Evolutionary conservation across 1,284 basidiomycete genomes (phyloP).

Genomic region (Austroboletus rostrupii): DNA sequence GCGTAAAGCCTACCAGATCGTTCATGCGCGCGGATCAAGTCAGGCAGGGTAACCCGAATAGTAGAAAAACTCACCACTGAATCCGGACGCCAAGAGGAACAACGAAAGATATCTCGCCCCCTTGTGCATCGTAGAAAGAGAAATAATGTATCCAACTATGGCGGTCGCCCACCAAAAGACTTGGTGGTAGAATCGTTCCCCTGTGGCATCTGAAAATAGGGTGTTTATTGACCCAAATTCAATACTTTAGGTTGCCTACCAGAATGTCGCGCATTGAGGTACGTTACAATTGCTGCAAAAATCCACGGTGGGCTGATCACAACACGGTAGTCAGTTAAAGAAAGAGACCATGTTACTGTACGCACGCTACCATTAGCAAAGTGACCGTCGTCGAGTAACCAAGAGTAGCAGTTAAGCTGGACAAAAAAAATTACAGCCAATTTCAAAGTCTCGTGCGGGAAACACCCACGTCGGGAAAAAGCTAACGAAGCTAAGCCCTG

Average conservation of each 20-base stretch:
- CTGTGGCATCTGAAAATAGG: constrained; percentile 44
- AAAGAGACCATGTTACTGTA: constrained; percentile 7
- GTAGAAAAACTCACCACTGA: constrained; percentile 39
- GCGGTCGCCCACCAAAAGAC: constrained; percentile 55
- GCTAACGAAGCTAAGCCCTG: constrained; percentile 69
- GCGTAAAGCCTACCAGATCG: constrained; percentile 44
- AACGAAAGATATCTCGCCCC: constrained; percentile 60
- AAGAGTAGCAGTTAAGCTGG: constrained; percentile 60
- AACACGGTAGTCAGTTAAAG: not conserved
- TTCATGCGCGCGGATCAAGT: not conserved
- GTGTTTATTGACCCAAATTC: not conserved
- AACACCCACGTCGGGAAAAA: constrained; percentile 66
- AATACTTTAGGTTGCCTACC: constrained; percentile 37
- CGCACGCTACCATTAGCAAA: constrained; percentile 62
- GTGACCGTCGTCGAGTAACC: constrained; percentile 62
- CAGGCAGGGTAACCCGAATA: not conserved
- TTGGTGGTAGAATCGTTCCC: constrained; percentile 69
- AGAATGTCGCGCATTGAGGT: constrained; percentile 65
- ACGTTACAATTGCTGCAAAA: constrained; percentile 49
- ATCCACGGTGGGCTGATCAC: constrained; percentile 62
- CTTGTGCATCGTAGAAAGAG: constrained; percentile 49
- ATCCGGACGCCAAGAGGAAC: constrained; percentile 62
- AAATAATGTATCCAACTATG: constrained; percentile 62
- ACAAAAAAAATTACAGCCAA: not conserved
- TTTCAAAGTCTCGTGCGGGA: not conserved